Conservation (phyloP, 192 early-diverging fungal genomes). For the Backusella tarrabulga region DNA sequence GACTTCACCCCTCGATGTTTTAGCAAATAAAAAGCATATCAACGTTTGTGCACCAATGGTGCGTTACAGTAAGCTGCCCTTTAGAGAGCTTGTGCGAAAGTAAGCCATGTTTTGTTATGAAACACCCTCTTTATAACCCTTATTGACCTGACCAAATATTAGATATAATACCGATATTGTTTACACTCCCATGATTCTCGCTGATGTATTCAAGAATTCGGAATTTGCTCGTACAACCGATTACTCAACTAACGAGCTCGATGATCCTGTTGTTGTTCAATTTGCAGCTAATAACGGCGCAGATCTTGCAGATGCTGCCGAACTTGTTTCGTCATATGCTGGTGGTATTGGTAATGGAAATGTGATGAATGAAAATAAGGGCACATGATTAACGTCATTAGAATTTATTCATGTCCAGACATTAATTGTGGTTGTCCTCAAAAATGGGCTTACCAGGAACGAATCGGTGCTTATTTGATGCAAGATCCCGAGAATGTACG, state of each 20-base stretch:
- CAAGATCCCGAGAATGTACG: conserved; percentile 85
- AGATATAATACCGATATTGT: conserved; percentile 86
- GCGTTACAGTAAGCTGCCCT: conserved; percentile 92
- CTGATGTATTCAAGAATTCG: conserved; percentile 88
- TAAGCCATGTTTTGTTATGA: conserved; percentile 41
- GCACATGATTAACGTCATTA: not conserved
- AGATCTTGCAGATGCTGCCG: conserved; percentile 84
- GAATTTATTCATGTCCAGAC: conserved; percentile 34
- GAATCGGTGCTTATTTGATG: conserved; percentile 85
- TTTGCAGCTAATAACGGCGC: conserved; percentile 83
- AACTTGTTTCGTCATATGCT: conserved; percentile 76
- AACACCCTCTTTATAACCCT: not conserved
- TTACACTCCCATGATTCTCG: conserved; percentile 97
- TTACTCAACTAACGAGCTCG: conserved; percentile 76
- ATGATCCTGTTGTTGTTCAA: conserved; percentile 90
- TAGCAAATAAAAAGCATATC: conserved; percentile 58
- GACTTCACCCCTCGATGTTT: conserved; percentile 41
- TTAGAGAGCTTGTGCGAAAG: conserved; percentile 82
- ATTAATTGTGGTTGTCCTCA: conserved; percentile 97
- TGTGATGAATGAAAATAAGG: not conserved
- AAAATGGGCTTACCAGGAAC: conserved; percentile 90
- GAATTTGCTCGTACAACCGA: conserved; percentile 77
- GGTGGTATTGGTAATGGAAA: conserved; percentile 53
- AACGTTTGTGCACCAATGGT: conserved; percentile 97
- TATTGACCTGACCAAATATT: not conserved